phyloP scores from a whole-genome alignment of 441 rosid genomes.

The Aleurites moluccanus region DNA sequence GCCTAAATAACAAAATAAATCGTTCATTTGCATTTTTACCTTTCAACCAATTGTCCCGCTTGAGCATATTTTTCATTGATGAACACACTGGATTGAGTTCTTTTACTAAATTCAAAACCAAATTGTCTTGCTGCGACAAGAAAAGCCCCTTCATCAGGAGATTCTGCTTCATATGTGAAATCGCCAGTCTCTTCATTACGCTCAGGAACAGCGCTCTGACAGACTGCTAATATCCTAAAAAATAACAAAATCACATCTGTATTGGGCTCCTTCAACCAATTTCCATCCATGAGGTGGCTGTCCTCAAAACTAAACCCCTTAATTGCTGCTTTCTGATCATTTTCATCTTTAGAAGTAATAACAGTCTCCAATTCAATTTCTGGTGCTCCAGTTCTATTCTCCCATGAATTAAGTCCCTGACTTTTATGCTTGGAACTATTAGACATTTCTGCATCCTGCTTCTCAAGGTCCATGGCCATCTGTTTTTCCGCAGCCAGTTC shows the following conservation, averaged over 20 bases:
- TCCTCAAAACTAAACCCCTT: slow-evolving; percentile 97
- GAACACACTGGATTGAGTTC: slow-evolving; percentile 84
- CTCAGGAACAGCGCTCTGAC: slow-evolving; percentile 97
- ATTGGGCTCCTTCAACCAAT: slow-evolving; percentile 78
- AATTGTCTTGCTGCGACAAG: slow-evolving; percentile 95
- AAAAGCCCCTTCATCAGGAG: slow-evolving; percentile 95
- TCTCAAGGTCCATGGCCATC: slow-evolving; percentile 78
- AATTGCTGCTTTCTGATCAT: slow-evolving; percentile 44
- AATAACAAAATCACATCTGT: slow-evolving; percentile 52
- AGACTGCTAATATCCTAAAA: slow-evolving; percentile 76
- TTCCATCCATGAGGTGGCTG: slow-evolving; percentile 67
- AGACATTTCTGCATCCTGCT: slow-evolving; percentile 42
- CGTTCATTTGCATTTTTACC: slow-evolving; percentile 43
- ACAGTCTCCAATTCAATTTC: slow-evolving; percentile 80
- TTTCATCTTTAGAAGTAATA: slow-evolving; percentile 44
- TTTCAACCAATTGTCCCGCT: slow-evolving; percentile 55
- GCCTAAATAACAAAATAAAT: slow-evolving; percentile 13
- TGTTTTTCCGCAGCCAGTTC: slow-evolving; percentile 88
- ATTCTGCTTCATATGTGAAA: slow-evolving; percentile 86
- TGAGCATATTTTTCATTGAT: slow-evolving; percentile 57
- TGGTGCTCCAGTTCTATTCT: slow-evolving; percentile 33
- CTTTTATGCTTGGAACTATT: slow-evolving; percentile 32
- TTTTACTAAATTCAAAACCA: slow-evolving; percentile 83
- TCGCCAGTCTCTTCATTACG: slow-evolving; percentile 70
- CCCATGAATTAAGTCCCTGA: slow-evolving; percentile 40